Conservation (phyloP, 352 stramenopile species). For the Pythium brassicae region DNA sequence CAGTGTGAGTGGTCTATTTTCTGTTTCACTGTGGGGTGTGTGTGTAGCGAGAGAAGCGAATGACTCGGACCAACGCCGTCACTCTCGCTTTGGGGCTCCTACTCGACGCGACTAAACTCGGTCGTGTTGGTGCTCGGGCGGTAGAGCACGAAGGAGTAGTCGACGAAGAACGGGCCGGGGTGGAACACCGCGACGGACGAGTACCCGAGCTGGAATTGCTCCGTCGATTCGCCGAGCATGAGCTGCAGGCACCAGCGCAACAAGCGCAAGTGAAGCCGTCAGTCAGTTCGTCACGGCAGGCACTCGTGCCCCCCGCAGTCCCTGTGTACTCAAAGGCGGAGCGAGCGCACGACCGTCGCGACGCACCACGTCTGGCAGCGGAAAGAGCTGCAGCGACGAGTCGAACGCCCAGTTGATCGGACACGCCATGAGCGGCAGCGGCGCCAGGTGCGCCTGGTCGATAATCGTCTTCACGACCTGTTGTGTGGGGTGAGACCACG, state of each 20-base stretch:
- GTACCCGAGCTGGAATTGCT: slow-evolving; percentile 83
- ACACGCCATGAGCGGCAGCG: slow-evolving; percentile 77
- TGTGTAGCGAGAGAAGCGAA: no score
- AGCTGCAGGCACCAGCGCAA: slow-evolving; percentile 19
- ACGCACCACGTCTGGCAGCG: slow-evolving; percentile 83
- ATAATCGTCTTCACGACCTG: slow-evolving; percentile 87
- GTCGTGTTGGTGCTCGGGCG: slow-evolving; percentile 78
- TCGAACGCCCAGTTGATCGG: slow-evolving; percentile 96
- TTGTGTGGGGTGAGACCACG: neutral
- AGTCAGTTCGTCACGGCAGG: neutral
- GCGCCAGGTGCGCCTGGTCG: slow-evolving; percentile 92
- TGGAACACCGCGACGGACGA: slow-evolving; percentile 79
- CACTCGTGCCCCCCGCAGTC: no score
- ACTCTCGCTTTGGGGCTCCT: no score
- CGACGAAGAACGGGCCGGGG: slow-evolving; percentile 75
- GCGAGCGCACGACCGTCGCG: neutral
- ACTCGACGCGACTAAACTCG: slow-evolving; percentile 83
- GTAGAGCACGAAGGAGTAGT: slow-evolving; percentile 86
- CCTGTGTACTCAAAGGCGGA: no score
- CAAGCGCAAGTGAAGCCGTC: no score
- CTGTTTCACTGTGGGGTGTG: neutral
- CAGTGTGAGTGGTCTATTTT: neutral
- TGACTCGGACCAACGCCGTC: no score
- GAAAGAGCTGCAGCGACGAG: slow-evolving; percentile 90
- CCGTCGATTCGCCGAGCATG: slow-evolving; percentile 76